Conservation (phyloP, 1,284 basidiomycete genomes). For the Xerocomus minutiporus region DNA sequence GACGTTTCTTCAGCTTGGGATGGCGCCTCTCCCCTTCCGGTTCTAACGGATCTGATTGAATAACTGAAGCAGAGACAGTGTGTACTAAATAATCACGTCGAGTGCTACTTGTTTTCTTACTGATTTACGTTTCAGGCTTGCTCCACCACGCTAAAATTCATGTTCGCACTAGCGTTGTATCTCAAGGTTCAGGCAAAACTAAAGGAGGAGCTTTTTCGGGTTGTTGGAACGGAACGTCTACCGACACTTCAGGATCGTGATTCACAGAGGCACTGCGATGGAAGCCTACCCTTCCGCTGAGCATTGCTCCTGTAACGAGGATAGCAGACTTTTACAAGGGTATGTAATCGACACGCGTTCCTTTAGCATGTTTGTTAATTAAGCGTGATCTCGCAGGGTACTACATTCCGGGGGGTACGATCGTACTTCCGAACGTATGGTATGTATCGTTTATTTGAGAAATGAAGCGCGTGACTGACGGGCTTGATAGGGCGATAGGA, state of each 20-base stretch:
- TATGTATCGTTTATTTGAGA: constrained; percentile 7
- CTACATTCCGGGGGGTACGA: constrained; percentile 29
- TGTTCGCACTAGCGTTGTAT: constrained; percentile 24
- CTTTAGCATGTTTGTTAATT: neutral
- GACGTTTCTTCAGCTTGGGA: no score
- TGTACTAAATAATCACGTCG: neutral
- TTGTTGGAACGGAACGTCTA: constrained; percentile 23
- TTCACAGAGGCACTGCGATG: constrained; percentile 28
- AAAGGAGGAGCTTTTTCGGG: constrained; percentile 17
- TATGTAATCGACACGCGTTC: neutral
- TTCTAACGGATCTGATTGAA: neutral
- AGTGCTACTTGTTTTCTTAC: neutral
- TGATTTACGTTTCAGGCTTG: constrained; percentile 18
- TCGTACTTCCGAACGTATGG: constrained; percentile 36
- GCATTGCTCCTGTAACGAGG: constrained; percentile 13
- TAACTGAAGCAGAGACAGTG: constrained; percentile 26
- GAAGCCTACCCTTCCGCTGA: constrained; percentile 26
- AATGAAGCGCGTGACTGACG: neutral
- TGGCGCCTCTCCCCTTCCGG: no score
- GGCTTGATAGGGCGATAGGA: constrained; percentile 14
- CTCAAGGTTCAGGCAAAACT: constrained; percentile 23
- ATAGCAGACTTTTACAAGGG: constrained; percentile 12
- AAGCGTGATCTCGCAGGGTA: constrained; percentile 16
- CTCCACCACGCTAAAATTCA: constrained; percentile 24
- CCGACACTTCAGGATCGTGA: constrained; percentile 30